Base-by-base conservation (phyloP, 2,329 filamentous ascomycete species). In the Aquanectria penicillioides region DNA sequence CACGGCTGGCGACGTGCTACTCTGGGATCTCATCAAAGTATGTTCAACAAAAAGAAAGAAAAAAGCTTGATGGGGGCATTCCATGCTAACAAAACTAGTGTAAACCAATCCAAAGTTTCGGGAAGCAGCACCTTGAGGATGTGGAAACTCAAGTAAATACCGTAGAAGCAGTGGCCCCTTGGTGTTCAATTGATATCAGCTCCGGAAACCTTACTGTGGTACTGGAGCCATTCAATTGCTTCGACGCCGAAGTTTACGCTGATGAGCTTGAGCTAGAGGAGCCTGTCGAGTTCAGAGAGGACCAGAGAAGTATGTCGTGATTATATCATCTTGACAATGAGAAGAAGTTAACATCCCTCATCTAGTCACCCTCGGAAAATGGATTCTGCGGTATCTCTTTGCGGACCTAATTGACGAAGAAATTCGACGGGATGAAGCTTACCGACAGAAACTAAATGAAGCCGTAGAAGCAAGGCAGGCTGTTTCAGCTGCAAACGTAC, bases 171-270 rank as follows among this genome's bases (percentile, higher is more conserved):
- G 92, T 98, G 33, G 91, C 94, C 5, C 94, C 97, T 51, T 99
- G 95, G 95, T 99, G 95, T 73, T 92, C 92, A 2, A 91, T 98
- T 50, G 93, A 99, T 71, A 94, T 94, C 17, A 90, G 94, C 67
- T 98, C 94, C 5, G 95, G 95, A 29, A 93, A 92, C 62, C 81
- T 99, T 53, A 94, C 93, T 2, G 94, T 97, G 3, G 89, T 96
- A 15, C 77, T 99, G 15, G 95, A 99, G 72, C 92, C 94, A 34
- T 96, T 95, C 70, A 96, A 96, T 67, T 97, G 94, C 74, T 99
- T 99, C 68, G 95, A 99, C 76, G 95, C 94, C 13, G 95, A 99
- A 72, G 91, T 97, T 75, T 99, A 99, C 73, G 94, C 93, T 1
- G 95, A 99, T 73, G 94, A 98, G 76, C 80, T 96, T 29, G 82